These are phyloP conservation scores for Thinopyrum elongatum DNA, from an alignment of 176 grass and related monocot genomes.

Conservation along the genomic window DNA sequence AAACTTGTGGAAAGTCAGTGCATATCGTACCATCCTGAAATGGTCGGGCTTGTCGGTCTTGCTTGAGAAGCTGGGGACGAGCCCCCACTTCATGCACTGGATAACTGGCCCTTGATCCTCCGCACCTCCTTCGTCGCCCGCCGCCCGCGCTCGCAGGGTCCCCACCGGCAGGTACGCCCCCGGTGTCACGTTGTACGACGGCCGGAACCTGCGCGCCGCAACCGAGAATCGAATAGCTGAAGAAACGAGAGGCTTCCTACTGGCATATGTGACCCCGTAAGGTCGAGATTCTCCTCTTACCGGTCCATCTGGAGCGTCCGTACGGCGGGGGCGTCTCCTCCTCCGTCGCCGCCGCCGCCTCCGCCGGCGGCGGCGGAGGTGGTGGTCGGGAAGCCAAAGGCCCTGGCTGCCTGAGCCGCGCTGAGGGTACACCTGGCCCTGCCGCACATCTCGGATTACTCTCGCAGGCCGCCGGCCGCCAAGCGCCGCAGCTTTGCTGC, in stretches of 20 bases:
- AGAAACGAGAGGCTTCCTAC: background rate
- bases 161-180: conserved; percentile 75
- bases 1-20: background rate
- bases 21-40: conserved; percentile 71
- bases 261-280: background rate
- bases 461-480: background rate
- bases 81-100: conserved; percentile 95
- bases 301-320: conserved; percentile 25
- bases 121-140: background rate
- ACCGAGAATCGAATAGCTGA: background rate
- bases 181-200: conserved; percentile 77
- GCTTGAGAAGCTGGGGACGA: conserved; percentile 86
- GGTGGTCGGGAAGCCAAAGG: conserved; percentile 50
- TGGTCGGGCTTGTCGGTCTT: conserved; percentile 85
- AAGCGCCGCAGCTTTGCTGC: background rate
- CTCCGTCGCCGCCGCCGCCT: background rate
- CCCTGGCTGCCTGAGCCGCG: conserved; percentile 47
- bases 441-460: conserved; percentile 62
- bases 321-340: conserved; percentile 40
- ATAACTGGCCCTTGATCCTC: conserved; percentile 42
- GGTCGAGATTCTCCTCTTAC: background rate
- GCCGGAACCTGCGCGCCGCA: conserved; percentile 52
- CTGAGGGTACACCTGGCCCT: conserved; percentile 77
- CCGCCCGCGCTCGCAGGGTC: background rate
- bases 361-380: conserved; percentile 14